phyloP scores from a whole-genome alignment of 2,329 filamentous ascomycete species.

The Claviceps sp. region DNA sequence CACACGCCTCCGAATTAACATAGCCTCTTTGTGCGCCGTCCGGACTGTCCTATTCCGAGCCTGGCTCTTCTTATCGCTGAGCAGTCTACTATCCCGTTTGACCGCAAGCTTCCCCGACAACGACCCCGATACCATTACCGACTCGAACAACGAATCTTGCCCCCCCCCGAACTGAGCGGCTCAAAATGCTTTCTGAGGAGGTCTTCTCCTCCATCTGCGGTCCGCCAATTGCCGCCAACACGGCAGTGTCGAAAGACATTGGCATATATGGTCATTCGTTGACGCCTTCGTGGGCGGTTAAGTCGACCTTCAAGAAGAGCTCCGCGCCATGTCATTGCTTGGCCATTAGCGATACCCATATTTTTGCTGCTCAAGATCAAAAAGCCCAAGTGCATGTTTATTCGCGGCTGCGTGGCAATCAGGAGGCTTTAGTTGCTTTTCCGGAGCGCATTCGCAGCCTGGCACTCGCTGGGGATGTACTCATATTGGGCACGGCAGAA shows the following conservation, averaged over 20 bases:
- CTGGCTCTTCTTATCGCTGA: background rate
- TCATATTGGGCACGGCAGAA: slow-evolving; percentile 70
- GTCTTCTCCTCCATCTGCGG: slow-evolving; percentile 47
- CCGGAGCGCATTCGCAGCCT: slow-evolving; percentile 74
- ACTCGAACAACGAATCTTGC: background rate
- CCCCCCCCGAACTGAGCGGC: background rate
- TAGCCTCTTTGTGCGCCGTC: background rate
- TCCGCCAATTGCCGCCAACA: slow-evolving; percentile 45
- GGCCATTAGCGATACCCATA: slow-evolving; percentile 65
- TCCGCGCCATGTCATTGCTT: slow-evolving; percentile 66
- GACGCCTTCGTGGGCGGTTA: slow-evolving; percentile 63
- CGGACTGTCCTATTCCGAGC: background rate
- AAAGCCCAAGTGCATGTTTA: slow-evolving; percentile 94
- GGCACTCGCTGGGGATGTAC: slow-evolving; percentile 55
- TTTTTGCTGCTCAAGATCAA: slow-evolving; percentile 83
- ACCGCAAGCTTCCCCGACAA: background rate
- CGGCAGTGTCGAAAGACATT: slow-evolving; percentile 59
- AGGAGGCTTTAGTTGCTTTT: slow-evolving; percentile 81
- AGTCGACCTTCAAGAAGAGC: slow-evolving; percentile 81
- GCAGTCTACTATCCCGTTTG: background rate
- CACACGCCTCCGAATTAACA: background rate
- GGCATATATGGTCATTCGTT: slow-evolving; percentile 78
- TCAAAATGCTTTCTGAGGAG: slow-evolving; percentile 43
- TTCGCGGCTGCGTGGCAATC: slow-evolving; percentile 66
- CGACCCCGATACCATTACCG: background rate